Conservation (phyloP, 768 basidiomycete species). For the Floccularia luteovirens region DNA sequence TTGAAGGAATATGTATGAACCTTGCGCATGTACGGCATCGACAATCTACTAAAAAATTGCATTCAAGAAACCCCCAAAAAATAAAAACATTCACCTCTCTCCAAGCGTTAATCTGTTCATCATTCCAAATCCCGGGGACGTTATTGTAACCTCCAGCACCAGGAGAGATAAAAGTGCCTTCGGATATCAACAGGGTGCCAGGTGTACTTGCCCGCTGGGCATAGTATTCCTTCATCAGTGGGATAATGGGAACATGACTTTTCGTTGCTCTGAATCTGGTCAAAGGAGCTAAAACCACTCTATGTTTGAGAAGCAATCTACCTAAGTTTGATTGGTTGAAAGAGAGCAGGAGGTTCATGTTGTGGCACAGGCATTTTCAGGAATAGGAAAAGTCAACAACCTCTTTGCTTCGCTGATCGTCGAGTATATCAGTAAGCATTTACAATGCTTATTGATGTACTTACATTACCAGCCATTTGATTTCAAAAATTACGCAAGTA, state of each 20-base stretch:
- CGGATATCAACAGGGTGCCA: slow-evolving; percentile 36
- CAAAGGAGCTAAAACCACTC: slow-evolving; percentile 33
- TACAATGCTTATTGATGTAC: no score
- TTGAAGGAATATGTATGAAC: slow-evolving; percentile 34
- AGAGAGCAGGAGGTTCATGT: no score
- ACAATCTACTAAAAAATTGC: slow-evolving; percentile 19
- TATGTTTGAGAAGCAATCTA: slow-evolving; percentile 38
- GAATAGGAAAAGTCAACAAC: no score
- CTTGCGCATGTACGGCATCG: slow-evolving; percentile 34
- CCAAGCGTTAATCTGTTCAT: slow-evolving; percentile 47
- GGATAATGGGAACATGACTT: slow-evolving; percentile 6
- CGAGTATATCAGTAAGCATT: no score
- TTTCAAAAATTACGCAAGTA: no score
- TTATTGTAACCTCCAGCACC: slow-evolving; percentile 20
- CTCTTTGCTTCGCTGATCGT: slow-evolving; percentile 1
- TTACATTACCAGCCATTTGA: no score
- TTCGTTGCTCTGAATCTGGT: slow-evolving; percentile 9
- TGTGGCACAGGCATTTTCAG: no score
- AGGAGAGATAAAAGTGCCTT: slow-evolving; percentile 31
- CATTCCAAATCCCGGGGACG: slow-evolving; percentile 41
- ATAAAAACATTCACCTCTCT: slow-evolving; percentile 26
- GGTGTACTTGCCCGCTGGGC: slow-evolving; percentile 24
- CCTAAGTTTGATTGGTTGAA: background rate
- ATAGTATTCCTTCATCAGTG: slow-evolving; percentile 26
- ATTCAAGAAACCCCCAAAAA: background rate